Evolutionary conservation across 148 eudicot genomes (phyloP).

Genomic region (Spergularia bocconei): DNA sequence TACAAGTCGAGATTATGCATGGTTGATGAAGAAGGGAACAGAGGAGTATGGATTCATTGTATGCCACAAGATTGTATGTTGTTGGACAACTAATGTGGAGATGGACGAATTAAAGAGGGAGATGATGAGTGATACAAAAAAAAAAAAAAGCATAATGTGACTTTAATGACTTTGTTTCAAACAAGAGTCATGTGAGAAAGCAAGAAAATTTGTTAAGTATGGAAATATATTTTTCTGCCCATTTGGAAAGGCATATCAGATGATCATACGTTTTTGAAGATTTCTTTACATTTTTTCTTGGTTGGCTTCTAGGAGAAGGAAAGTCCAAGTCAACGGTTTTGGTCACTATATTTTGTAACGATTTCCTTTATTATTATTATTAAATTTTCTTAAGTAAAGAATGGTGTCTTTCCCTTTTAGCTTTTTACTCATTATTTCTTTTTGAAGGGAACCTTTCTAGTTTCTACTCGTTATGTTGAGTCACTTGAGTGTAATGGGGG

Average conservation of each 20-base stretch:
- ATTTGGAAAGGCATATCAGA: neutral
- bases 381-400: neutral
- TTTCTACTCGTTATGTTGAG: neutral
- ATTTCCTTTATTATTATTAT: neutral
- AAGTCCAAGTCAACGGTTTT: neutral
- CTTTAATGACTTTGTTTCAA: slow-evolving; percentile 3
- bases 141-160: slow-evolving; percentile 9
- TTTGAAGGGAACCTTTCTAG: too few relatives aligned
- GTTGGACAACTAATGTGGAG: neutral
- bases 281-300: neutral
- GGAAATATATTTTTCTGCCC: neutral
- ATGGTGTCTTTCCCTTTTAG: too few relatives aligned
- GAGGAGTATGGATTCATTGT: neutral
- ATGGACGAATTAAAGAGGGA: slow-evolving; percentile 16
- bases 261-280: neutral
- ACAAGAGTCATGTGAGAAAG: slow-evolving; percentile 32
- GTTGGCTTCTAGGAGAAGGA: neutral
- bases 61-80: neutral
- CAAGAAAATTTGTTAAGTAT: neutral
- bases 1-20: neutral
- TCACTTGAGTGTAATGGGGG: neutral
- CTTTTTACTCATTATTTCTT: too few relatives aligned
- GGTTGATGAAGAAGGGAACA: neutral
- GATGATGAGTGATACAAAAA: neutral
- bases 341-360: neutral